Evolutionary conservation across 768 basidiomycete genomes (phyloP), one percentile per base, ranked within the genome.

Genomic region (Russula vinacea): DNA sequence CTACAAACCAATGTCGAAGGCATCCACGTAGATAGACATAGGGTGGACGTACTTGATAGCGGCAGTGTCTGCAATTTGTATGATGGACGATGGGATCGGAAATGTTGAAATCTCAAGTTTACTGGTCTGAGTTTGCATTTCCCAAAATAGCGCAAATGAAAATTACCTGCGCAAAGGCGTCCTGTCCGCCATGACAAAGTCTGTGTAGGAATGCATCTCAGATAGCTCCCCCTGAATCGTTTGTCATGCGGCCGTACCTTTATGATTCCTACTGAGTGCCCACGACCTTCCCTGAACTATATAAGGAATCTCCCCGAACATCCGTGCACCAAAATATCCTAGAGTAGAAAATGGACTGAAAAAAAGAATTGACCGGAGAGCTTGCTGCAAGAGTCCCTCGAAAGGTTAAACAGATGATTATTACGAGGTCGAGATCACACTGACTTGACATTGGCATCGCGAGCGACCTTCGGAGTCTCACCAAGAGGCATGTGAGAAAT

Each of bases 1-100:
- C 84, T 86, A 66, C 19, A 24, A 22, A 22, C 73, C 32, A 16
- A 39, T 29, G 14, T 60, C 13, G 44, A 6, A 16, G 42, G 17
- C 7, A 11, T 29, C 5, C 3, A 5, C 4, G 8, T 17, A 1
- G 19, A 26, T 26, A 6, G 19, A 52, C 19, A 7, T 8, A 0
- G 19, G 26, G 39, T 16, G n/a, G n/a, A 19, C 32, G n/a, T 44
- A 62, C 67, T 63, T 68, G n/a, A 68, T 62, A 45, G 61, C 58
- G 2, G n/a, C 60, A 8, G 58, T 16, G 32, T 68, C 67, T 19
- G 67, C 67, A 32, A 68, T 56, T 13, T 26, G 14, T 4, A 68
- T 22, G 0, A 14, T 3, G 9, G 24, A 11, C 2, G n/a, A 8
- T 11, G 56, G 17, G 16, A 14, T 29, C 37, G 67, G 67, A 17